A percentile compares a stretch with the other conserved stretches of the same genome.
Conservation (phyloP, 2,329 filamentous ascomycete genomes). For the Acrodontium crateriforme region DNA sequence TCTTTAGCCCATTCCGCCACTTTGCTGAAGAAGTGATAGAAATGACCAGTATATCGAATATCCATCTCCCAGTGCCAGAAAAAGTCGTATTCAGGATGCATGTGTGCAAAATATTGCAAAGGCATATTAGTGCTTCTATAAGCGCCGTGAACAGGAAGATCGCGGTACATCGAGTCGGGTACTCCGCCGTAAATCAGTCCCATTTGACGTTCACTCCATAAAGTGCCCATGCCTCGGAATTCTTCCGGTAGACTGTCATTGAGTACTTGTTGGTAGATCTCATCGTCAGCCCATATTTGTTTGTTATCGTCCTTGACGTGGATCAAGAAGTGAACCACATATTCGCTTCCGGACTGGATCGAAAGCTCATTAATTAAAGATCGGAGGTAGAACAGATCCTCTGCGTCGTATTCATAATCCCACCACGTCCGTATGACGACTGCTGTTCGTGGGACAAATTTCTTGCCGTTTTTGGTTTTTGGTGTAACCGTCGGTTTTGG, state of each 20-base stretch:
- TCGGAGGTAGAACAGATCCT: slow-evolving; percentile 71
- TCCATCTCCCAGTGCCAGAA: slow-evolving; percentile 98
- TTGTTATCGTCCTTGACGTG: slow-evolving; percentile 69
- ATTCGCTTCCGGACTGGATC: slow-evolving; percentile 67
- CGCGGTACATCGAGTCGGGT: slow-evolving; percentile 37
- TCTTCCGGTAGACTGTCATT: slow-evolving; percentile 33
- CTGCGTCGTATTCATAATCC: slow-evolving; percentile 62
- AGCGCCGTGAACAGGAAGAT: slow-evolving; percentile 54
- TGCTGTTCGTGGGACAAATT: slow-evolving; percentile 48
- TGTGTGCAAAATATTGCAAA: slow-evolving; percentile 81
- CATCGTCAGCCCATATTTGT: slow-evolving; percentile 69
- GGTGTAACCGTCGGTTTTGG: background rate
- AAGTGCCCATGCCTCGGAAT: slow-evolving; percentile 38
- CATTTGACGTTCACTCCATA: slow-evolving; percentile 40
- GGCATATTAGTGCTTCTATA: slow-evolving; percentile 78
- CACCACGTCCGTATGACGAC: slow-evolving; percentile 74
- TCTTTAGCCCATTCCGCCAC: slow-evolving; percentile 51
- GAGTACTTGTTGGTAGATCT: slow-evolving; percentile 55
- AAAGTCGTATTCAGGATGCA: slow-evolving; percentile 78
- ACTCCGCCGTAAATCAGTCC: slow-evolving; percentile 40
- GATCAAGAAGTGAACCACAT: slow-evolving; percentile 68
- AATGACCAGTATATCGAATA: slow-evolving; percentile 77
- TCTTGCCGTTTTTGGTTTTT: slow-evolving; percentile 9
- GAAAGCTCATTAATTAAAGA: slow-evolving; percentile 68
- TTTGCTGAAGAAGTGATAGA: slow-evolving; percentile 63